Percentiles rank a stretch among this genome's conserved stretches.
phyloP scores from a whole-genome alignment of 805 yeast species.

The Lachancea mirantina region DNA sequence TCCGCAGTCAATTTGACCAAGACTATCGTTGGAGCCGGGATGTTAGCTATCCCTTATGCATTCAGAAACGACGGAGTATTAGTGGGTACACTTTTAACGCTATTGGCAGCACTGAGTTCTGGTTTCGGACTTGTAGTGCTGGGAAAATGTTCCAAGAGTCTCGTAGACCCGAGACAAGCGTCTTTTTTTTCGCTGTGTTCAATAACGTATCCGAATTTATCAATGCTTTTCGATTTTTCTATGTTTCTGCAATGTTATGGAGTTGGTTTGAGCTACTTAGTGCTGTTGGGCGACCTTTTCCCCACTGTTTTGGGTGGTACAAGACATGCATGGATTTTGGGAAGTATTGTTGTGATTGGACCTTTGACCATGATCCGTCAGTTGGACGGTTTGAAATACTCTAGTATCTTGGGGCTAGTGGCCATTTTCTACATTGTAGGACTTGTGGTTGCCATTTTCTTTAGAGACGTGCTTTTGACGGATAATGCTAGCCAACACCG shows the following conservation, averaged over 20 bases:
- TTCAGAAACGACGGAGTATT: constrained; percentile 58
- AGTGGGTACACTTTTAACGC: constrained; percentile 47
- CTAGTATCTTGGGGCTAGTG: constrained; percentile 60
- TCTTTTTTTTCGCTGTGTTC: constrained; percentile 67
- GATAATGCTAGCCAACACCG: constrained; percentile 35
- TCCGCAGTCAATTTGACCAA: constrained; percentile 63
- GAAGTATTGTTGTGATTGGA: constrained; percentile 45
- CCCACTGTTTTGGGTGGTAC: constrained; percentile 51
- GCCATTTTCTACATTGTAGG: constrained; percentile 59
- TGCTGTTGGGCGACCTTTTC: constrained; percentile 69
- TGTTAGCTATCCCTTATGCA: constrained; percentile 66
- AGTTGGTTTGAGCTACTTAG: constrained; percentile 62
- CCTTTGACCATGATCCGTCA: constrained; percentile 58
- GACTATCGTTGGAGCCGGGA: constrained; percentile 74
- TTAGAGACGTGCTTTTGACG: constrained; percentile 29
- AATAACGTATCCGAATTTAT: constrained; percentile 62
- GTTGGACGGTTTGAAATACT: constrained; percentile 61
- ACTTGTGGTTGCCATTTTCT: constrained; percentile 46
- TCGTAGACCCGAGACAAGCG: constrained; percentile 50
- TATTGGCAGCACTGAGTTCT: constrained; percentile 59
- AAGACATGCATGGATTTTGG: constrained; percentile 37
- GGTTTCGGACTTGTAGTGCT: constrained; percentile 62
- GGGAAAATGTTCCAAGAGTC: constrained; percentile 48
- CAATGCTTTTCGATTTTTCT: constrained; percentile 66
- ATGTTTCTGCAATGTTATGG: constrained; percentile 77